Evolutionary conservation across 179 eudicot species (phyloP), one percentile per base, ranked within the genome.

Genomic region (Pouteria campechiana): DNA sequence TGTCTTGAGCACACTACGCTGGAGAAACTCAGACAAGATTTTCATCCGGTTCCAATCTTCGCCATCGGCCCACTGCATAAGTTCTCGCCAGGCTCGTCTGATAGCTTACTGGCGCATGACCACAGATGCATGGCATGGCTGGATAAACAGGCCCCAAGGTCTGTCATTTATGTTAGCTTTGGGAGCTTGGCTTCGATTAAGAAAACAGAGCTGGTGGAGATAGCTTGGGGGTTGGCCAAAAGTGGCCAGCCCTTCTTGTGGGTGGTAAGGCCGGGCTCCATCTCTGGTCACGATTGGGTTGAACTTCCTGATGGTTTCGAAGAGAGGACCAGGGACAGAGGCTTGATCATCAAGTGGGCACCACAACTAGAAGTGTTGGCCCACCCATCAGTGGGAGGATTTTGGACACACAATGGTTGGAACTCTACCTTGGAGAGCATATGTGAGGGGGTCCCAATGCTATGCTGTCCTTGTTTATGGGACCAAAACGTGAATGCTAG

Each of bases 231-330:
- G 12, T 15, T 64, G 25, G 70, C 55, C 2, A 40, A 46, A 22
- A 44, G 54, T 17, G 40, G 16, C 5, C 63, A 50, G 23, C 64
- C 70, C 8, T 64, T 62, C 38, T 28, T 62, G 28, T 62, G 68
- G 68, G 68, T 48, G 8, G 21, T 62, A 15, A 41, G 68, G 30
- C 45, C 70, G 9, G 59, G 51, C 3, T 57, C 37, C 8, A 38
- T 64, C 4, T 15, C 10, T 0, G 70, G 55, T 8, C 30, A 32
- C 0, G 25, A 35, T 30, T 44, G 46, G 42, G 10, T 24, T 10
- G 48, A 38, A 13, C 25, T 64, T 17, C 70, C 70, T 6, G 17
- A 34, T 13, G 55, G 41, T 7, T 46, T 57, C 29, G 6, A 17
- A 11, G 52, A 35, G 1, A 9, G 9, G 18, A 27, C 52, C 3